Evolutionary conservation across 164 flowering plant genomes (phyloP).

Genomic region (Liriodendron chinense): DNA sequence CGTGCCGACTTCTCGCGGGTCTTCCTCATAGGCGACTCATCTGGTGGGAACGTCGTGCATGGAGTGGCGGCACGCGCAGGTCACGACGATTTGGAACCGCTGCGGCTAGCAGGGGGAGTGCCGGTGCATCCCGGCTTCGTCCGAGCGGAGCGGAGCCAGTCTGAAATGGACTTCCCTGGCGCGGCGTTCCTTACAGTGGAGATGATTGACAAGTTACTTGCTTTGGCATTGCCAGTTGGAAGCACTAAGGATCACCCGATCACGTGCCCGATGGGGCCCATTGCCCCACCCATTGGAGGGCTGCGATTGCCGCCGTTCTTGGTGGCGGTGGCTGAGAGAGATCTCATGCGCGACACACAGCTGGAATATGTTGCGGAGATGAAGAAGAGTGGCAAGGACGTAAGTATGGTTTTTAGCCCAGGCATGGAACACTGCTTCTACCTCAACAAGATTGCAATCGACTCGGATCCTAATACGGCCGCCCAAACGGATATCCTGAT

Average conservation of each 20-base stretch:
- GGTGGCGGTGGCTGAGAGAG: slow-evolving; percentile 61
- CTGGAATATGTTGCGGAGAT: slow-evolving; percentile 72
- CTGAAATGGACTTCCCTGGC: slow-evolving; percentile 49
- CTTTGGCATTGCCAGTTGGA: slow-evolving; percentile 55
- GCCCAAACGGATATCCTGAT: slow-evolving; percentile 38
- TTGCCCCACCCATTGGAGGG: slow-evolving; percentile 37
- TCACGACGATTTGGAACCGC: slow-evolving; percentile 18
- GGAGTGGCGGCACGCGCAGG: slow-evolving; percentile 58
- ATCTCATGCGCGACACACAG: slow-evolving; percentile 58
- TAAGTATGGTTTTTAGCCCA: slow-evolving; percentile 42
- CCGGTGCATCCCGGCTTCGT: slow-evolving; percentile 69
- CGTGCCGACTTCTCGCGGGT: slow-evolving; percentile 56
- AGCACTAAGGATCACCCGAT: slow-evolving; percentile 66
- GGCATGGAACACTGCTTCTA: slow-evolving; percentile 74
- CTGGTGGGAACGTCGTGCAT: slow-evolving; percentile 76
- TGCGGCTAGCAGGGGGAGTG: slow-evolving; percentile 53
- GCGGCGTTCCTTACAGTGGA: slow-evolving; percentile 64
- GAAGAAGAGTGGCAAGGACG: slow-evolving; percentile 56
- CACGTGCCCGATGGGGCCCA: slow-evolving; percentile 78
- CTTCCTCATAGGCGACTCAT: slow-evolving; percentile 80
- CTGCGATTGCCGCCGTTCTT: slow-evolving; percentile 57
- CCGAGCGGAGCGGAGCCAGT: slow-evolving; percentile 48
- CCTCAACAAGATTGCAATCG: slow-evolving; percentile 65
- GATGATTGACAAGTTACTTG: slow-evolving; percentile 72
- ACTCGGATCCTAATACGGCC: slow-evolving; percentile 46